Percentiles rank a stretch among this genome's conserved stretches.
phyloP scores from a whole-genome alignment of 257 asterid genomes.

The Salvia rosmarinus region DNA sequence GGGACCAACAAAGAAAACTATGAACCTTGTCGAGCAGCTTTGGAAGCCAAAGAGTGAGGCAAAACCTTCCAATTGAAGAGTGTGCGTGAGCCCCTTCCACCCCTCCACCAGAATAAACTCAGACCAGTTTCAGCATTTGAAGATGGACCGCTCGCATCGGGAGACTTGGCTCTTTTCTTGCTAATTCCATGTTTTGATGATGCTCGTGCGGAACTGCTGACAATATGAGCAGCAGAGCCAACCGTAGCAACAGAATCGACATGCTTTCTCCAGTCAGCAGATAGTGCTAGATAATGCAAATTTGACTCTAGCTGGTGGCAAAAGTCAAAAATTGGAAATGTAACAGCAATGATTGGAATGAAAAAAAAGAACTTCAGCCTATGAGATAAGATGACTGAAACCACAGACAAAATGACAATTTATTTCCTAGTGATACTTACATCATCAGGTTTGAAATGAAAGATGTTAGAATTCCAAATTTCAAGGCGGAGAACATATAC shows the following conservation, averaged over 20 bases:
- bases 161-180: conserved; percentile 58
- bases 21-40: conserved; percentile 97
- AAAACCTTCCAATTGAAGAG: conserved; percentile 82
- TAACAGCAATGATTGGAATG: background rate
- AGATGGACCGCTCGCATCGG: conserved; percentile 50
- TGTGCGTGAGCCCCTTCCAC: conserved; percentile 80
- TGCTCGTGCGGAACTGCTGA: conserved; percentile 57
- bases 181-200: conserved; percentile 63
- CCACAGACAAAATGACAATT: background rate
- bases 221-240: conserved; percentile 78
- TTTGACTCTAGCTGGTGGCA: conserved; percentile 82
- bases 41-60: conserved; percentile 76
- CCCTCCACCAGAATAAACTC: conserved; percentile 97
- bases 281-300: conserved; percentile 74
- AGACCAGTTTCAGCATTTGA: conserved; percentile 66
- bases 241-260: conserved; percentile 73
- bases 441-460: background rate
- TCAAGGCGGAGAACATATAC: background rate
- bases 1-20: conserved; percentile 29
- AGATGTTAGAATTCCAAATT: background rate
- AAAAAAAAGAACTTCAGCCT: background rate
- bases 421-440: conserved; percentile 9
- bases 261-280: conserved; percentile 83
- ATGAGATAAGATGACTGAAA: conserved; percentile 9
- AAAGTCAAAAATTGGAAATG: conserved; percentile 19